Evolutionary conservation across 1,139 yeast species (phyloP).

Genomic region (Suhomyces choctaworum): DNA sequence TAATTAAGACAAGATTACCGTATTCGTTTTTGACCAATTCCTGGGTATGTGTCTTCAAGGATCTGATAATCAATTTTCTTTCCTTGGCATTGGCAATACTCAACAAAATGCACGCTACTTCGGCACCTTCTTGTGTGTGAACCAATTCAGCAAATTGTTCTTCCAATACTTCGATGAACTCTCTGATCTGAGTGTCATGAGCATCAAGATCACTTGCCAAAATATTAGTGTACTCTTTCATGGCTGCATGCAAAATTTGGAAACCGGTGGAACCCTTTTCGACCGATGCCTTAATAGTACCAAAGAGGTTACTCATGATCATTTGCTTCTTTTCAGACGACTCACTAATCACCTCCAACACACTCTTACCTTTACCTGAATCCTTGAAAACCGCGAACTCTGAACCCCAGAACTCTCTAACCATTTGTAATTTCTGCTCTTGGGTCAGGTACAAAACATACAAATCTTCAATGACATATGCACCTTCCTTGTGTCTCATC

Average conservation of each 20-base stretch:
- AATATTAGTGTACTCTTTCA: conserved; percentile 81
- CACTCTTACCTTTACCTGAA: conserved; percentile 60
- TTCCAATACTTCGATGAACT: conserved; percentile 75
- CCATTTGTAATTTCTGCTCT: conserved; percentile 85
- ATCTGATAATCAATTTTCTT: conserved; percentile 73
- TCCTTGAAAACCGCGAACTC: conserved; percentile 91
- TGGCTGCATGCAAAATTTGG: conserved; percentile 93
- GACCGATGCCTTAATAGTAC: conserved; percentile 86
- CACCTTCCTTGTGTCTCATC: conserved; percentile 98
- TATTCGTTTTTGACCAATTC: conserved; percentile 79
- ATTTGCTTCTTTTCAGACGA: conserved; percentile 81
- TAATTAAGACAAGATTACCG: conserved; percentile 79
- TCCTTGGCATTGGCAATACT: conserved; percentile 91
- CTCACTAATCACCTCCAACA: conserved; percentile 66
- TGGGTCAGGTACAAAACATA: conserved; percentile 81
- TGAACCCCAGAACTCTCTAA: conserved; percentile 97
- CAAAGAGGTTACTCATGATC: conserved; percentile 72
- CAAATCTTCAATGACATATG: conserved; percentile 95
- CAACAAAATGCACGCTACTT: conserved; percentile 78
- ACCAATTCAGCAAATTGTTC: conserved; percentile 95
- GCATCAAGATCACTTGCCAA: conserved; percentile 50
- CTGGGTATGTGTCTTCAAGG: conserved; percentile 70
- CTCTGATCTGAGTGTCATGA: conserved; percentile 66
- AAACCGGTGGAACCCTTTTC: conserved; percentile 96
- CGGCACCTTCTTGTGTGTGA: conserved; percentile 92